phyloP scores from a whole-genome alignment of 2,329 filamentous ascomycete genomes.

The Dichotomopilus funicola region DNA sequence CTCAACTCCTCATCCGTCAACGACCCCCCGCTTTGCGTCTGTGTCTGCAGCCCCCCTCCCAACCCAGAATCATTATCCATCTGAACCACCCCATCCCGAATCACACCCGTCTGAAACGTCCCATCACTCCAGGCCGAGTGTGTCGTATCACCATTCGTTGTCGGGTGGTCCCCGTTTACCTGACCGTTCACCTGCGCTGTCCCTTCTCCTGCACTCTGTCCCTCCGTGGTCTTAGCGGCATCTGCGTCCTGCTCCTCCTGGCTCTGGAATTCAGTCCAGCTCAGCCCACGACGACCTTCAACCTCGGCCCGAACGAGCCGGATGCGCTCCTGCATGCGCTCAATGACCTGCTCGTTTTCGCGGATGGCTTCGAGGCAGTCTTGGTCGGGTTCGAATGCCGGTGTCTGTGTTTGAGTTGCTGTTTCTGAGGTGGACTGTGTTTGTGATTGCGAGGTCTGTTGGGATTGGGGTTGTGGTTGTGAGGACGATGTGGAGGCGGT shows the following conservation, averaged over 20 bases:
- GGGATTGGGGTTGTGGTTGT: conserved; percentile 5
- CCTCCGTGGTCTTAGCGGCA: not conserved
- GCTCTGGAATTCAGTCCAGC: conserved; percentile 51
- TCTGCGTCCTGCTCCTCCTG: conserved; percentile 37
- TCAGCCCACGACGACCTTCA: conserved; percentile 47
- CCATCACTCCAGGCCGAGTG: conserved; percentile 52
- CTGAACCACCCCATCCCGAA: conserved; percentile 45
- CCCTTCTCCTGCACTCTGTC: not conserved
- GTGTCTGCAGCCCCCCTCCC: conserved; percentile 2
- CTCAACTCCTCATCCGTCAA: conserved; percentile 55
- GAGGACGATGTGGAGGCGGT: conserved; percentile 27
- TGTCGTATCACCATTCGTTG: conserved; percentile 10
- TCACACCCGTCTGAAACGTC: conserved; percentile 55
- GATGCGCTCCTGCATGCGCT: conserved; percentile 60
- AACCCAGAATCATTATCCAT: conserved; percentile 32
- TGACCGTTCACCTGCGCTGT: not conserved
- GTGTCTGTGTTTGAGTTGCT: conserved; percentile 22
- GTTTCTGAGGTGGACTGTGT: not conserved
- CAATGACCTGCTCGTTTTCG: conserved; percentile 65
- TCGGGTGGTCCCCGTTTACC: not conserved
- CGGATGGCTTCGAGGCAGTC: conserved; percentile 68
- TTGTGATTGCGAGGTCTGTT: not conserved
- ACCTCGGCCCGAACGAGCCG: conserved; percentile 59
- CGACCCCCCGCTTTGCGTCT: conserved; percentile 35
- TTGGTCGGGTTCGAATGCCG: conserved; percentile 43